Conservation (phyloP, 805 yeast genomes). For the Lipomyces sp. region DNA sequence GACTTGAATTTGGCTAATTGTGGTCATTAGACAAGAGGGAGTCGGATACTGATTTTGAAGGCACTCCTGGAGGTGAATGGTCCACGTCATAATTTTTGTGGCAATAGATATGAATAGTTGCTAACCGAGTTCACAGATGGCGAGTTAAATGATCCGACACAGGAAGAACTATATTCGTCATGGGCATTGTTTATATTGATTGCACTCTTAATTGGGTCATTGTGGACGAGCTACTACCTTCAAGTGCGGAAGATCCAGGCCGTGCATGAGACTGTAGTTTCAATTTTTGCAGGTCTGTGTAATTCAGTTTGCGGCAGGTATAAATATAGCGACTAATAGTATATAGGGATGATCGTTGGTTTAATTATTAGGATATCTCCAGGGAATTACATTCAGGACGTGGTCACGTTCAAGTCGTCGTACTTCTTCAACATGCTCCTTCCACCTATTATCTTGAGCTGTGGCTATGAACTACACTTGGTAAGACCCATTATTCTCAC, state of each 20-base stretch:
- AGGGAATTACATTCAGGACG: constrained; percentile 95
- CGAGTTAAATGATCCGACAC: constrained; percentile 59
- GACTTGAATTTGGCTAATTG: neutral
- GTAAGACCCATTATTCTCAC: too few relatives aligned
- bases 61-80: constrained; percentile 20
- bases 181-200: constrained; percentile 94
- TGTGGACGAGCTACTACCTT: constrained; percentile 92
- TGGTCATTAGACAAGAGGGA: constrained; percentile 18
- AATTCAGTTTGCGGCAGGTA: neutral
- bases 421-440: constrained; percentile 89
- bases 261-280: constrained; percentile 94
- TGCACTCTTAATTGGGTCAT: constrained; percentile 74
- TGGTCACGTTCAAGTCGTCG: constrained; percentile 89
- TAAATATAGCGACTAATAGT: neutral
- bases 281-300: constrained; percentile 90
- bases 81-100: neutral
- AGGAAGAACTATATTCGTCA: constrained; percentile 92
- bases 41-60: constrained; percentile 22
- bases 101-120: neutral
- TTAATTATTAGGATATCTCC: constrained; percentile 85
- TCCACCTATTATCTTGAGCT: constrained; percentile 94
- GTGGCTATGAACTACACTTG: constrained; percentile 92
- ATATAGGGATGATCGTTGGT: constrained; percentile 61
- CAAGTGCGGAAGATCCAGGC: constrained; percentile 91
- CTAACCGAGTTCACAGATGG: neutral